A percentile compares a stretch with the other conserved stretches of the same genome.
Evolutionary conservation across 1,284 basidiomycete genomes (phyloP).

Genomic region (Exsudoporus floridanus): DNA sequence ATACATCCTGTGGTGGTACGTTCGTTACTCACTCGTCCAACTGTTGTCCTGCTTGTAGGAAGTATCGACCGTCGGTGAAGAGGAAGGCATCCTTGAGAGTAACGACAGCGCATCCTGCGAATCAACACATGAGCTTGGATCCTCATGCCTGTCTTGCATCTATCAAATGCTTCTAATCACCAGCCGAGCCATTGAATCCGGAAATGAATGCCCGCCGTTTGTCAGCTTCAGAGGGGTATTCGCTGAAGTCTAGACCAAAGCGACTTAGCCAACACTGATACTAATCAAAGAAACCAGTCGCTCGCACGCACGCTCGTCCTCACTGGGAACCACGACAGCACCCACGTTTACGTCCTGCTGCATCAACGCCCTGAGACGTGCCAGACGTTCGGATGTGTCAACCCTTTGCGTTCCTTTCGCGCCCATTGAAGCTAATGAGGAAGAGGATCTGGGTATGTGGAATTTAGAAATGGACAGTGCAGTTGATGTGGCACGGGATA

Average conservation of each 20-base stretch:
- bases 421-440: slow-evolving; percentile 26
- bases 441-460: slow-evolving; percentile 8
- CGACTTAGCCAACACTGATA: background rate
- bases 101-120: slow-evolving; percentile 75
- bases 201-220: slow-evolving; percentile 85
- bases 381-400: slow-evolving; percentile 61
- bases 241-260: slow-evolving; percentile 72
- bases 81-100: slow-evolving; percentile 72
- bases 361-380: slow-evolving; percentile 67
- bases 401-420: slow-evolving; percentile 50
- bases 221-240: slow-evolving; percentile 86
- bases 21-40: slow-evolving; percentile 63
- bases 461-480: background rate
- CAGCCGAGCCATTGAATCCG: slow-evolving; percentile 92
- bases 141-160: background rate
- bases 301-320: slow-evolving; percentile 76
- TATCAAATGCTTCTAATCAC: slow-evolving; percentile 38
- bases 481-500: slow-evolving; percentile 12
- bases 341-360: slow-evolving; percentile 56
- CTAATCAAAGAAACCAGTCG: background rate
- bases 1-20: background rate
- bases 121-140: slow-evolving; percentile 5
- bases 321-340: slow-evolving; percentile 79
- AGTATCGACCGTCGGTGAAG: slow-evolving; percentile 95
- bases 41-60: slow-evolving; percentile 88